Evolutionary conservation across 1,284 basidiomycete species (phyloP).

Genomic region (Ustilago hordei): DNA sequence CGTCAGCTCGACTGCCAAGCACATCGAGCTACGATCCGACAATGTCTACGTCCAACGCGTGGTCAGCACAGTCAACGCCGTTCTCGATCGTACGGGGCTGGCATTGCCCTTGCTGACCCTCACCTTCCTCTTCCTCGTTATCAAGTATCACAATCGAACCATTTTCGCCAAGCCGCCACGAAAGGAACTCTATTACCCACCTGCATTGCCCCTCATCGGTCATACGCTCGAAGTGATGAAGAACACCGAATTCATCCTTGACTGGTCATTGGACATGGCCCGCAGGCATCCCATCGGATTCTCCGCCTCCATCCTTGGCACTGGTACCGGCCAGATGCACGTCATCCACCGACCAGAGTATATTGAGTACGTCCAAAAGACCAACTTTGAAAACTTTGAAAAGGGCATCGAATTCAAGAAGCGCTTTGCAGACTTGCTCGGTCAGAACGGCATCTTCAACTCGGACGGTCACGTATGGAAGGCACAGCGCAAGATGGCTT

Average conservation of each 20-base stretch:
- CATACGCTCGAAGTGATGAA: conserved; percentile 33
- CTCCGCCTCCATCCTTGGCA: conserved; percentile 22
- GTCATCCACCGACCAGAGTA: conserved; percentile 54
- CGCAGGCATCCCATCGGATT: conserved; percentile 32
- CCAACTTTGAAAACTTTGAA: conserved; percentile 65
- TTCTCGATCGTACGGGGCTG: conserved; percentile 25
- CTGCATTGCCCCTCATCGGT: conserved; percentile 41
- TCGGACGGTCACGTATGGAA: conserved; percentile 67
- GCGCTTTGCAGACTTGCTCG: conserved; percentile 53
- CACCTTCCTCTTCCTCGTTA: conserved; percentile 22
- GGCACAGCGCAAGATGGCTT: conserved; percentile 62
- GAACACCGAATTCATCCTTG: conserved; percentile 19
- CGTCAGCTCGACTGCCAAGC: conserved; percentile 18
- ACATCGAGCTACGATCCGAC: conserved; percentile 33
- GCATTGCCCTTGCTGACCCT: conserved; percentile 28
- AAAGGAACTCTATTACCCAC: conserved; percentile 35
- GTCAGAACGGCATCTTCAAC: conserved; percentile 58
- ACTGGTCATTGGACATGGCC: conserved; percentile 23
- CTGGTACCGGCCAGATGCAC: conserved; percentile 41
- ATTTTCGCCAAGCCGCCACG: conserved; percentile 33
- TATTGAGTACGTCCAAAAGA: conserved; percentile 67
- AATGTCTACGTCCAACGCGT: conserved; percentile 24
- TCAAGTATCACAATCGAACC: conserved; percentile 49
- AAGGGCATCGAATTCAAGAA: conserved; percentile 52
- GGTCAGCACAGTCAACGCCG: conserved; percentile 15